Evolutionary conservation across 106 monocot genomes (phyloP).

Genomic region (Dendrobium huoshanense): DNA sequence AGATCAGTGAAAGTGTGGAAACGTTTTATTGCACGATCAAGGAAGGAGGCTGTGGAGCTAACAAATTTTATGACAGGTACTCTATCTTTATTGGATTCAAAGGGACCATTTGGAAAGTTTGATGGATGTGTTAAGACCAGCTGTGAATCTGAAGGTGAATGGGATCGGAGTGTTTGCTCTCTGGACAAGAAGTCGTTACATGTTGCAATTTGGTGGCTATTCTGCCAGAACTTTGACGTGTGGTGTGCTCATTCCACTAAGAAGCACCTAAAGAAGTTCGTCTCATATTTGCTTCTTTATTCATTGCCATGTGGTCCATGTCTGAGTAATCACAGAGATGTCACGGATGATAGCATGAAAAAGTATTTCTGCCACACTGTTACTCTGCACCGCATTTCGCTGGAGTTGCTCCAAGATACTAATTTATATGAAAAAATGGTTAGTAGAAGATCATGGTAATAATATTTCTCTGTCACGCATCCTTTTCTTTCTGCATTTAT

Average conservation of each 20-base stretch:
- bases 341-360: neutral
- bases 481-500: neutral
- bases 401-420: slow-evolving; percentile 49
- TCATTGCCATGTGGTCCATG: slow-evolving; percentile 7
- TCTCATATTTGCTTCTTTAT: slow-evolving; percentile 42
- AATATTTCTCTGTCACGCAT: neutral
- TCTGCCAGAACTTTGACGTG: slow-evolving; percentile 67
- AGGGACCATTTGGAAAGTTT: slow-evolving; percentile 3
- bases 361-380: slow-evolving; percentile 13
- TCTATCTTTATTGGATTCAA: slow-evolving; percentile 16
- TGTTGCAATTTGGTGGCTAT: slow-evolving; percentile 61
- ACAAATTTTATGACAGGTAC: slow-evolving; percentile 40
- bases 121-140: slow-evolving; percentile 6
- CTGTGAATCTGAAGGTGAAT: slow-evolving; percentile 13
- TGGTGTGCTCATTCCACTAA: slow-evolving; percentile 64
- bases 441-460: slow-evolving; percentile 14
- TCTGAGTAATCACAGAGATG: slow-evolving; percentile 11
- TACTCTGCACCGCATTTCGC: slow-evolving; percentile 38
- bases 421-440: slow-evolving; percentile 64
- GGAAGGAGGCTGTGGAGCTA: slow-evolving; percentile 49
- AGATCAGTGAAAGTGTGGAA: slow-evolving; percentile 27
- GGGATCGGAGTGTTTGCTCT: slow-evolving; percentile 60
- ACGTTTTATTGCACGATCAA: slow-evolving; percentile 15
- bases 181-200: slow-evolving; percentile 51
- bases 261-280: slow-evolving; percentile 46